Evolutionary conservation across 73 alveolate species (phyloP).

Genomic region (Stentor coeruleus): DNA sequence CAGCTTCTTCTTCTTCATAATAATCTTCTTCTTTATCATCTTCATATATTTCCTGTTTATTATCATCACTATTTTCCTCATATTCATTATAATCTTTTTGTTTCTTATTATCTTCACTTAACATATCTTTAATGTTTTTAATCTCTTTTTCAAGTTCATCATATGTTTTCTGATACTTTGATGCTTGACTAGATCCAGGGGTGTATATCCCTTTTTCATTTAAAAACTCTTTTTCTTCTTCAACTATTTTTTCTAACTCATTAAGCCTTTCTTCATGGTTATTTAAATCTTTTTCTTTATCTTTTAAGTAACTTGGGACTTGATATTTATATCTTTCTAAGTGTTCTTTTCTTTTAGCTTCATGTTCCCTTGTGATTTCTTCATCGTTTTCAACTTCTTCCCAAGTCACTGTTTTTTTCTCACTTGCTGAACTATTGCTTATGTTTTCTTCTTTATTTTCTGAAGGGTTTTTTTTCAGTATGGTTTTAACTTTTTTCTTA

Average conservation of each 20-base stretch:
- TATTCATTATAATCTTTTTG: background rate
- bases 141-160: slow-evolving; percentile 22
- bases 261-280: background rate
- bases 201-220: background rate
- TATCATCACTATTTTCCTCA: slow-evolving; percentile 3
- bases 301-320: slow-evolving; percentile 6
- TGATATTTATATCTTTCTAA: background rate
- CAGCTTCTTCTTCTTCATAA: background rate
- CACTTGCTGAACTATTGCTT: background rate
- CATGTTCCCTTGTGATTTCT: background rate
- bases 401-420: slow-evolving; percentile 25
- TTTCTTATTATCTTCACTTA: background rate
- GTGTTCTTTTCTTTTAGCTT: slow-evolving; percentile 15
- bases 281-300: background rate
- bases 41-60: too few relatives aligned
- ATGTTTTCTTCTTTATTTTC: background rate
- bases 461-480: background rate
- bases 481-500: background rate
- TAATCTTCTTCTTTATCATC: background rate
- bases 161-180: slow-evolving; percentile 17
- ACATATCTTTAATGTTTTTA: background rate
- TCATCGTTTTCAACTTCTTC: background rate
- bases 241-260: background rate
- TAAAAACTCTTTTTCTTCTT: background rate
- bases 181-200: slow-evolving; percentile 5